Conservation (phyloP, 177 flowering plant genomes). For the Vitis hybrid region DNA sequence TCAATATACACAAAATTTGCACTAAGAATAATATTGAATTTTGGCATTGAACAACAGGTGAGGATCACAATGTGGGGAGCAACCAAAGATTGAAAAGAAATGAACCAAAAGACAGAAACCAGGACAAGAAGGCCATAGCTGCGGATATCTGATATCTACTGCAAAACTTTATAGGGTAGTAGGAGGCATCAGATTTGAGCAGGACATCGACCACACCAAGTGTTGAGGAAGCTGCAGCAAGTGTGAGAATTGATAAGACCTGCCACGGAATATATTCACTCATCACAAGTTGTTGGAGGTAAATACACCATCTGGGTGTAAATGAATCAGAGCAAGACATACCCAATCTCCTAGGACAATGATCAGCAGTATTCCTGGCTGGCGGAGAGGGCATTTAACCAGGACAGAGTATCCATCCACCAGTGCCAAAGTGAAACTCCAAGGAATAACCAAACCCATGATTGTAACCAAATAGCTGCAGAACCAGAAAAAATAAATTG, state of each 20-base stretch:
- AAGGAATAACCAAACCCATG: slow-evolving; percentile 86
- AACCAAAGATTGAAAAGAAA: slow-evolving; percentile 84
- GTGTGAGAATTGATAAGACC: slow-evolving; percentile 69
- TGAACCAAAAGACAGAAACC: slow-evolving; percentile 72
- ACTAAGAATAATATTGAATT: background rate
- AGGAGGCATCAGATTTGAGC: slow-evolving; percentile 28
- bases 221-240: slow-evolving; percentile 81
- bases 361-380: slow-evolving; percentile 59
- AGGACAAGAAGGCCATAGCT: slow-evolving; percentile 87
- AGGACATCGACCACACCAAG: slow-evolving; percentile 70
- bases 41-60: background rate
- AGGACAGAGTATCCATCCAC: slow-evolving; percentile 73
- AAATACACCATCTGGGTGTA: background rate
- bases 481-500: background rate
- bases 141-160: slow-evolving; percentile 80
- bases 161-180: slow-evolving; percentile 63
- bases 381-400: slow-evolving; percentile 60
- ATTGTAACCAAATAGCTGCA: slow-evolving; percentile 83
- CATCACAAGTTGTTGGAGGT: background rate
- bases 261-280: slow-evolving; percentile 14
- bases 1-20: background rate
- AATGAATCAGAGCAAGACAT: slow-evolving; percentile 9
- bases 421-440: slow-evolving; percentile 89
- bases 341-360: slow-evolving; percentile 87
- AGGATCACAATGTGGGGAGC: slow-evolving; percentile 48